Base-by-base conservation (phyloP, 371 early-diverging fungal genomes). In the Lichtheimia corymbifera region DNA sequence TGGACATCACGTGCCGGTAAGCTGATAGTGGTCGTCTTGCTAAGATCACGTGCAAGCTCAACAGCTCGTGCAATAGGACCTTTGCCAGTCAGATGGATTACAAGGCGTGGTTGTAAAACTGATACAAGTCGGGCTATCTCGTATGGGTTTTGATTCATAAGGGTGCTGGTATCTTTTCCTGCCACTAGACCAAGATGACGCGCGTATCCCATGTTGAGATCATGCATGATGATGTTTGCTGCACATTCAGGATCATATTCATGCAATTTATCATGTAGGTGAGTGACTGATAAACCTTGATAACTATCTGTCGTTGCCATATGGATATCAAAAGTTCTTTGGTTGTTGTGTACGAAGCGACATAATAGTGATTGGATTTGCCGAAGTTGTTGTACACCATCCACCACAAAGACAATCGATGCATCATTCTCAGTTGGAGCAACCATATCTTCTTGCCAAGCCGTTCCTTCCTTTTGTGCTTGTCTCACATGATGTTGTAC, bases 1-100 rank as follows among this genome's bases (percentile, higher is more conserved):
- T 73, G 59, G 27, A 83, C 64, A 60, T 84, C 83, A 44, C 77
- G 65, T 5, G 79, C 58, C 12, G 77, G 79, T 17, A 87, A 64
- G 22, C 64, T 70, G 45, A 87, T 84, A 5, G 61, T 60, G 2
- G 78, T 63, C 5, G 76, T 62, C 12, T 63, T 52, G 2, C 66
- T 45, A 3, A 74, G 53, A 40, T 67, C 62, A 11, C 55, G 50
- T 15, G 61, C 70, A 25, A 45, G 18, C 50, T 62, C 20, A 1
- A 72, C 62, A 28, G 61, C 59, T 20, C 40, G 28, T 41, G 14
- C 45, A 42, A 47, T 45, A 27, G 41, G 25, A 24, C 55, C 53
- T 24, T 54, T 43, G 20, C 24, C 59, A 55, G 15, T 63, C 25
- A 53, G 50, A 62, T 74, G 70, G 41, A 79, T 69, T 20, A 73